Percentiles rank a stretch among this genome's conserved stretches.
phyloP scores from a whole-genome alignment of 2,329 filamentous ascomycete genomes.

The Fusarium liriodendri region DNA sequence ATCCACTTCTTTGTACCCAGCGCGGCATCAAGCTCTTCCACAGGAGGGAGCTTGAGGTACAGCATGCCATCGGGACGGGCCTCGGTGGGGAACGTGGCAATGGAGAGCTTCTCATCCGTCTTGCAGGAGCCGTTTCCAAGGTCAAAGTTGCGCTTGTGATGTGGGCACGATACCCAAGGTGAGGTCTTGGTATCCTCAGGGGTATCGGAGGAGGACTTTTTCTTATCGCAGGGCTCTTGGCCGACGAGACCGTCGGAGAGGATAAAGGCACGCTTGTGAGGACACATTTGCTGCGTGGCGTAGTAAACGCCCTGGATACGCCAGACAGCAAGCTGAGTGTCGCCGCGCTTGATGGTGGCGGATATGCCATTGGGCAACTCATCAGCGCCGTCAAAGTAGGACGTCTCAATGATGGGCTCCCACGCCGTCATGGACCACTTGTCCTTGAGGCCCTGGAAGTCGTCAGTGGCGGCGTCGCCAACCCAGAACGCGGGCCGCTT shows the following conservation, averaged over 20 bases:
- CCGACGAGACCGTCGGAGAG: constrained; percentile 87
- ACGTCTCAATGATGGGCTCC: constrained; percentile 81
- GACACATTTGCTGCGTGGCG: constrained; percentile 94
- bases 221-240: constrained; percentile 60
- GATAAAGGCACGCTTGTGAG: constrained; percentile 91
- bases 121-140: constrained; percentile 78
- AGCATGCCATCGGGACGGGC: constrained; percentile 79
- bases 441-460: constrained; percentile 75
- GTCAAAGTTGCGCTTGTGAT: constrained; percentile 91
- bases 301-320: constrained; percentile 84
- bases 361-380: constrained; percentile 78
- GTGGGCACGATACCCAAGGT: constrained; percentile 88
- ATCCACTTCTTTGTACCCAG: constrained; percentile 84
- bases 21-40: constrained; percentile 82
- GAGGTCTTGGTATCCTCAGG: constrained; percentile 24
- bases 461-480: constrained; percentile 71
- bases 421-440: constrained; percentile 74
- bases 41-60: constrained; percentile 82
- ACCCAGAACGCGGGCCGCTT: constrained; percentile 82
- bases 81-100: constrained; percentile 85
- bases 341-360: constrained; percentile 83
- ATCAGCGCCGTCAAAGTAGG: constrained; percentile 73
- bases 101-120: constrained; percentile 79
- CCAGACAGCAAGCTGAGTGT: constrained; percentile 90
- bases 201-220: constrained; percentile 39